phyloP scores from a whole-genome alignment of 352 stramenopile genomes.

The Phytophthora uliginosa region DNA sequence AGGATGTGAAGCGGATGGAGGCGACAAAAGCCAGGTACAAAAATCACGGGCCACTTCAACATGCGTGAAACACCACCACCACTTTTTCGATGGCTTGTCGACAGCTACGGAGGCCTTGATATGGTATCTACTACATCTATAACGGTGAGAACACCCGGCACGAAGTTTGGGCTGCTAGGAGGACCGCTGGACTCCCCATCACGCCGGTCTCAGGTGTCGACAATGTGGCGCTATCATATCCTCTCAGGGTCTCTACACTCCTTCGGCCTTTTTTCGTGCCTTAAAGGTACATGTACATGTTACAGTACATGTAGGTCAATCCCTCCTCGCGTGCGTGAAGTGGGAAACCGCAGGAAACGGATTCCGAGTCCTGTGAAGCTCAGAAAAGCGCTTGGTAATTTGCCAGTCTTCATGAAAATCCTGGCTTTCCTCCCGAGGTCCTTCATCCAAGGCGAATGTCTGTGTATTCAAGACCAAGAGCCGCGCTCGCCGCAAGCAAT shows the following conservation, averaged over 20 bases:
- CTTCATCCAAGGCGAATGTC: neutral
- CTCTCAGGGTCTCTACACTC: neutral
- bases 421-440: no score
- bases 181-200: neutral
- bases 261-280: slow-evolving; percentile 25
- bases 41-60: slow-evolving; percentile 30
- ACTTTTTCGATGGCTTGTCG: neutral
- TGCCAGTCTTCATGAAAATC: no score
- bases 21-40: slow-evolving; percentile 7
- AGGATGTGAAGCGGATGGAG: neutral
- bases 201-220: slow-evolving; percentile 14
- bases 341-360: neutral
- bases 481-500: neutral
- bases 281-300: neutral
- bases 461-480: slow-evolving; percentile 1
- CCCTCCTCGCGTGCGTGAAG: neutral
- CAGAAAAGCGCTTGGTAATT: no score
- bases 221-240: slow-evolving; percentile 17
- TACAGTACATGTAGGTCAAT: neutral
- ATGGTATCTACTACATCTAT: neutral
- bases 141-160: neutral
- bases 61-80: slow-evolving; percentile 14
- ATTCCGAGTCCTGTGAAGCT: neutral
- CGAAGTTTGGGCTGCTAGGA: neutral
- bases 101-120: neutral